These are phyloP conservation scores for Antitrichia curtipendula DNA, from an alignment of 225 moss, liverwort and hornwort genomes.

Conservation along the genomic window DNA sequence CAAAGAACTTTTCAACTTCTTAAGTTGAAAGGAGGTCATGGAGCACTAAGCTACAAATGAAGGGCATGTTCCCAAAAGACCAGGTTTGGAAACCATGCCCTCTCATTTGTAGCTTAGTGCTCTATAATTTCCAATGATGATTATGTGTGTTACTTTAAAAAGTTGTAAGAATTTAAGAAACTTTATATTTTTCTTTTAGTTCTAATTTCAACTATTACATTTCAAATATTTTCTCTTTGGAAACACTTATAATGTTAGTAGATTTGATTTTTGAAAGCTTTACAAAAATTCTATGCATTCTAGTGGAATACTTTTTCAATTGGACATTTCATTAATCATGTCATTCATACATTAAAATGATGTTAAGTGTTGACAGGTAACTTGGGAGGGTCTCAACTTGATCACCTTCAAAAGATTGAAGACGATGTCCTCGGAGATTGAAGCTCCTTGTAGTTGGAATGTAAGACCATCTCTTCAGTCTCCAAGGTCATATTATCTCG, in stretches of 20 bases:
- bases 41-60: not conserved
- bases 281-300: not conserved
- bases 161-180: accelerated
- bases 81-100: not conserved
- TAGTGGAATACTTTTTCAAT: not conserved
- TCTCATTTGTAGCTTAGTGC: not conserved
- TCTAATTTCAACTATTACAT: not conserved
- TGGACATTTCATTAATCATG: not conserved
- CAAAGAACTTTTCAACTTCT: not conserved
- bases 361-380: not conserved
- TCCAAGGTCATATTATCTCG: not conserved
- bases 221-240: too few species aligned
- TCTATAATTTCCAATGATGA: not conserved
- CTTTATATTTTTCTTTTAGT: not conserved
- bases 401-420: not conserved
- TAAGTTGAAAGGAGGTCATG: not conserved
- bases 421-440: not conserved
- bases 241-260: not conserved
- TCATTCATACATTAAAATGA: too few species aligned
- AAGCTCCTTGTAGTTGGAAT: not conserved
- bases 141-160: not conserved
- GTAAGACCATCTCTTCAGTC: not conserved
- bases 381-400: not conserved
- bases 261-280: not conserved
- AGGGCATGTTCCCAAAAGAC: not conserved